Percentiles rank a stretch among this genome's conserved stretches.
Evolutionary conservation across 2,329 filamentous ascomycete species (phyloP).

Genomic region (Pyrenochaeta sp.): DNA sequence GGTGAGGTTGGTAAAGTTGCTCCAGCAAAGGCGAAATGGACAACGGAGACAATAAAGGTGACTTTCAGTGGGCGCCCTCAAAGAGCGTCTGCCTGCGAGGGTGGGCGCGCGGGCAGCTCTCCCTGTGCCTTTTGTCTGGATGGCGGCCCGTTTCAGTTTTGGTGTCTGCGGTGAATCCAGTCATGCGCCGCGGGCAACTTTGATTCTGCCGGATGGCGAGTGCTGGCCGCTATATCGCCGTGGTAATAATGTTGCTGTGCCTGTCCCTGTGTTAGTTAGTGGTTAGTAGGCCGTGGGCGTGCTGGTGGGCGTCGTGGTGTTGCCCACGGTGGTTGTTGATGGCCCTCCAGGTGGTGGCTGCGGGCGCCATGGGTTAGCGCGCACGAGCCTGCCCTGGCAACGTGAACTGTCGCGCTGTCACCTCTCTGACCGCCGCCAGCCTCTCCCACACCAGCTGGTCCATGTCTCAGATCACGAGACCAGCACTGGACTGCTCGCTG

Average conservation of each 20-base stretch:
- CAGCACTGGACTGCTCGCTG: too few species aligned
- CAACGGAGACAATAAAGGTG: neutral
- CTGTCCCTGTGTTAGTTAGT: conserved; percentile 45
- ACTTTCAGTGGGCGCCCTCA: conserved; percentile 9
- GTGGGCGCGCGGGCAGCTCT: conserved; percentile 23
- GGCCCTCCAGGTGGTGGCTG: conserved; percentile 6
- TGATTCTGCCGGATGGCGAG: conserved; percentile 22
- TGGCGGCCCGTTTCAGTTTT: conserved; percentile 35
- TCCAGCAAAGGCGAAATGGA: too few species aligned
- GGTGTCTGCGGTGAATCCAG: conserved; percentile 29
- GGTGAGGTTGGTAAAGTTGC: conserved; percentile 14
- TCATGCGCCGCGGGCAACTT: conserved; percentile 35
- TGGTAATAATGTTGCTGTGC: conserved; percentile 11
- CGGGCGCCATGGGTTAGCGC: conserved; percentile 9
- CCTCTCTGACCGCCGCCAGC: too few species aligned
- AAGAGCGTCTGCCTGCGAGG: conserved; percentile 8
- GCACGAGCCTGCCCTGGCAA: conserved; percentile 18
- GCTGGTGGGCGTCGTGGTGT: conserved; percentile 33
- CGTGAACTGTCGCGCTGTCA: too few species aligned
- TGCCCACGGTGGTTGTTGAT: conserved; percentile 36
- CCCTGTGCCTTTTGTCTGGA: conserved; percentile 10
- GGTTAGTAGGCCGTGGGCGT: conserved; percentile 33
- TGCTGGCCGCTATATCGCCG: conserved; percentile 13
- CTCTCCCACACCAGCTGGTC: too few species aligned
- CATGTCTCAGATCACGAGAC: too few species aligned